phyloP scores from a whole-genome alignment of 106 monocot species.

The Cymbidium sinense region DNA sequence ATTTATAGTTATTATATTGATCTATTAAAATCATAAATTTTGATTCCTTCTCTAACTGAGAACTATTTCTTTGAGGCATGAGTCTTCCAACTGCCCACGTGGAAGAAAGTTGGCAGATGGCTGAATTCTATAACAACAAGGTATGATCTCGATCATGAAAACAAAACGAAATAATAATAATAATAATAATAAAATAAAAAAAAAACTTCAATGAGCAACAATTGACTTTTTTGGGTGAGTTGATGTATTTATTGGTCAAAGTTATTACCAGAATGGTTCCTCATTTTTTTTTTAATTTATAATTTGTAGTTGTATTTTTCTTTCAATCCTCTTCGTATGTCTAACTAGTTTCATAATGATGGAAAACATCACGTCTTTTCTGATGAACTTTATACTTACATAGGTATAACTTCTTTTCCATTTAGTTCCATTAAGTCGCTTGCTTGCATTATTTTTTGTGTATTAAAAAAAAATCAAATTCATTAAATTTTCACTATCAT shows the following conservation, averaged over 20 bases:
- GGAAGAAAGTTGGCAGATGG: conserved; percentile 99
- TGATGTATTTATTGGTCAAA: neutral
- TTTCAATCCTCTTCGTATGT: neutral
- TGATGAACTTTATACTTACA: neutral
- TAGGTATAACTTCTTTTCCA: neutral
- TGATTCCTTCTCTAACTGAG: neutral
- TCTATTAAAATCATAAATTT: neutral
- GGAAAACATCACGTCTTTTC: neutral
- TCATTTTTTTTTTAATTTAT: neutral
- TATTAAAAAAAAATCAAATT: neutral
- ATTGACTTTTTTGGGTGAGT: neutral
- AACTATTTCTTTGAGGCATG: conserved; percentile 49
- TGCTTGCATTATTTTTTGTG: neutral
- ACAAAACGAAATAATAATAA: neutral
- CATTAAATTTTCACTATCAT: neutral
- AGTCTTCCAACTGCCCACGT: conserved; percentile 90
- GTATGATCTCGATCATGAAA: conserved; percentile 17
- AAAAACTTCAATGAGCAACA: neutral
- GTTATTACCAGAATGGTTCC: neutral
- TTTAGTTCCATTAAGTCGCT: neutral
- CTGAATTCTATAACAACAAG: conserved; percentile 98
- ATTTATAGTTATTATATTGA: neutral
- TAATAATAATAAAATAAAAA: too few species aligned
- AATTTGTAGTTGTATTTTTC: neutral
- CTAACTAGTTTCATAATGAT: neutral